A percentile compares a stretch with the other conserved stretches of the same genome.
These are phyloP conservation scores for Colletotrichum costaricense DNA, from an alignment of 2,329 filamentous ascomycete genomes.

Conservation along the genomic window DNA sequence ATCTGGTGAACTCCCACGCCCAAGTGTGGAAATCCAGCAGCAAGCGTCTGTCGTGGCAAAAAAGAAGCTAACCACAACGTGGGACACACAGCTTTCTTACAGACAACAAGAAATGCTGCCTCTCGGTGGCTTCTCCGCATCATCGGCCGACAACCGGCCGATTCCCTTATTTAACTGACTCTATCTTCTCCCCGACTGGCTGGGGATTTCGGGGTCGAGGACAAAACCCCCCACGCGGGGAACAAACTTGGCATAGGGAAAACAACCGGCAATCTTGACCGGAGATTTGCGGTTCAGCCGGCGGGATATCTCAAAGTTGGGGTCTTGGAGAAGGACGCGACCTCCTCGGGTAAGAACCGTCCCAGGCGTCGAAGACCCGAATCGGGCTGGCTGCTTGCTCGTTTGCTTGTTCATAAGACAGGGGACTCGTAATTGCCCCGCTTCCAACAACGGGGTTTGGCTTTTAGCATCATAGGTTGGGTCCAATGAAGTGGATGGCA, in stretches of 20 bases:
- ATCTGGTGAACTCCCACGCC: background rate
- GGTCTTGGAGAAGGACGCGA: background rate
- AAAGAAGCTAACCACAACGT: background rate
- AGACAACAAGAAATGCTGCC: background rate
- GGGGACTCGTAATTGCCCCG: slow-evolving; percentile 5
- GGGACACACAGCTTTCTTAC: background rate
- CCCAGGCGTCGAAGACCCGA: background rate
- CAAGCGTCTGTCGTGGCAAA: background rate
- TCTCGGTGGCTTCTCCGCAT: background rate
- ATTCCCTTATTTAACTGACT: background rate
- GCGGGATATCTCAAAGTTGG: background rate
- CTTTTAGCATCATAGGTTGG: background rate
- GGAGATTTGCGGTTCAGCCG: background rate
- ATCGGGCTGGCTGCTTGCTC: background rate
- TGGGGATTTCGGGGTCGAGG: slow-evolving; percentile 18
- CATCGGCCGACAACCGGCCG: background rate
- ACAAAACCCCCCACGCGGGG: background rate
- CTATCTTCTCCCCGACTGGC: background rate
- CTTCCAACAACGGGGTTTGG: background rate
- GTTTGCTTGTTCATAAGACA: background rate
- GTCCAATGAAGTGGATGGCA: slow-evolving; percentile 15
- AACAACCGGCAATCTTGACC: background rate
- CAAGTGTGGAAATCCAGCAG: background rate
- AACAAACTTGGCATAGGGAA: background rate
- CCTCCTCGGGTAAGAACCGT: background rate